Conservation (phyloP, 768 basidiomycete species). For the Kwoniella pini region DNA sequence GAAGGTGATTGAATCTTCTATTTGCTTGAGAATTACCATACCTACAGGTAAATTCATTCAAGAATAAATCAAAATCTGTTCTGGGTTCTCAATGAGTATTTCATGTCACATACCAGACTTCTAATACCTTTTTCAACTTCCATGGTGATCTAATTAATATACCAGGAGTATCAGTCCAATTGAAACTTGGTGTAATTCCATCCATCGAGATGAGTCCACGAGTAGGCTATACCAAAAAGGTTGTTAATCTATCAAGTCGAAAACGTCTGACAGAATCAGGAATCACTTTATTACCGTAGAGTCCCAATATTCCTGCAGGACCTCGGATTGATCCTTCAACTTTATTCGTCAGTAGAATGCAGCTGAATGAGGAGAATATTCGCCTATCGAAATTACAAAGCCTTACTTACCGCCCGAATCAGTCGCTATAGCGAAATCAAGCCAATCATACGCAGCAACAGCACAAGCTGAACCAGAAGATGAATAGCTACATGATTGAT, state of each 20-base stretch:
- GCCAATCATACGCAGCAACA: constrained; percentile 48
- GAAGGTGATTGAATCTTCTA: constrained; percentile 20
- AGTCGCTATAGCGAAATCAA: constrained; percentile 47
- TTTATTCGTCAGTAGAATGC: no score
- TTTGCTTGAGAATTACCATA: constrained; percentile 25
- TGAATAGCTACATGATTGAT: constrained; percentile 38
- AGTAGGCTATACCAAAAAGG: constrained; percentile 35
- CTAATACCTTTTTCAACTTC: constrained; percentile 27
- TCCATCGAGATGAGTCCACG: constrained; percentile 31
- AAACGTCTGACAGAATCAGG: not conserved
- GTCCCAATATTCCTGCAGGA: constrained; percentile 32
- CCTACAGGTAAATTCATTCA: constrained; percentile 7
- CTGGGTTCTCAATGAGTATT: not conserved
- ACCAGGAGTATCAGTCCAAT: constrained; percentile 38
- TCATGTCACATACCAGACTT: constrained; percentile 14
- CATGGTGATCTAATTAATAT: constrained; percentile 35
- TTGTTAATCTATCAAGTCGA: constrained; percentile 13
- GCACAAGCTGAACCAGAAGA: constrained; percentile 43
- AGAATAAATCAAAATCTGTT: not conserved
- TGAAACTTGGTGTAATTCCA: constrained; percentile 34
- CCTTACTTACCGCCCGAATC: constrained; percentile 39
- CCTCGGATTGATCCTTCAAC: constrained; percentile 39
- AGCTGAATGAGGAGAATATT: no score
- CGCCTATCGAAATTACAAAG: constrained; percentile 15
- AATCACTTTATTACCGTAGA: constrained; percentile 35